Percentiles rank a stretch among this genome's conserved stretches.
phyloP scores from a whole-genome alignment of 306 rosid species.

The Fragaria ananassa region DNA sequence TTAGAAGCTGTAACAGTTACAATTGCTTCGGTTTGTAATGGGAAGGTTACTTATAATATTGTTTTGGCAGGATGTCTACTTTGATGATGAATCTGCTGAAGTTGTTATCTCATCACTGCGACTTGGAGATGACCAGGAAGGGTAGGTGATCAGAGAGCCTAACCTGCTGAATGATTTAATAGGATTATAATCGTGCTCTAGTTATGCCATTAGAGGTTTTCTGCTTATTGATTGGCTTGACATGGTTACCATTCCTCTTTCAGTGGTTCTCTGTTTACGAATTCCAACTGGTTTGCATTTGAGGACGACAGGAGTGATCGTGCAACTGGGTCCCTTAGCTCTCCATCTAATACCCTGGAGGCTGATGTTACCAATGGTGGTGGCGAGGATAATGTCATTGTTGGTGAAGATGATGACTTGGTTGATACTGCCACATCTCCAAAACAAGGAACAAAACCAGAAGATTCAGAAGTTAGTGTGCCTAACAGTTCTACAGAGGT shows the following conservation, averaged over 20 bases:
- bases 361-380: constrained; percentile 33
- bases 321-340: constrained; percentile 59
- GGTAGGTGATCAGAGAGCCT: constrained; percentile 39
- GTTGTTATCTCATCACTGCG: constrained; percentile 94
- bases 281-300: constrained; percentile 98
- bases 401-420: constrained; percentile 78
- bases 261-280: constrained; percentile 94
- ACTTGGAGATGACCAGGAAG: constrained; percentile 94
- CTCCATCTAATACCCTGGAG: constrained; percentile 67
- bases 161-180: constrained; percentile 2
- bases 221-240: constrained; percentile 7
- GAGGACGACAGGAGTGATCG: constrained; percentile 78
- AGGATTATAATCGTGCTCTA: neutral
- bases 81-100: constrained; percentile 99
- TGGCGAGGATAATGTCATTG: constrained; percentile 47
- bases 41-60: constrained; percentile 23
- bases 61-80: constrained; percentile 79
- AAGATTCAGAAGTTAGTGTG: constrained; percentile 10
- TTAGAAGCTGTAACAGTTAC: neutral
- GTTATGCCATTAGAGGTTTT: neutral
- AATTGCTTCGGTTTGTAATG: neutral
- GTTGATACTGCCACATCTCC: constrained; percentile 81
- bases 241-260: constrained; percentile 25
- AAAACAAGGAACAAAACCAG: constrained; percentile 47
- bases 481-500: constrained; percentile 23